Evolutionary conservation across 2,329 filamentous ascomycete species (phyloP), one percentile per base, ranked within the genome.

Genomic region (Neocatenulostroma microsporum): DNA sequence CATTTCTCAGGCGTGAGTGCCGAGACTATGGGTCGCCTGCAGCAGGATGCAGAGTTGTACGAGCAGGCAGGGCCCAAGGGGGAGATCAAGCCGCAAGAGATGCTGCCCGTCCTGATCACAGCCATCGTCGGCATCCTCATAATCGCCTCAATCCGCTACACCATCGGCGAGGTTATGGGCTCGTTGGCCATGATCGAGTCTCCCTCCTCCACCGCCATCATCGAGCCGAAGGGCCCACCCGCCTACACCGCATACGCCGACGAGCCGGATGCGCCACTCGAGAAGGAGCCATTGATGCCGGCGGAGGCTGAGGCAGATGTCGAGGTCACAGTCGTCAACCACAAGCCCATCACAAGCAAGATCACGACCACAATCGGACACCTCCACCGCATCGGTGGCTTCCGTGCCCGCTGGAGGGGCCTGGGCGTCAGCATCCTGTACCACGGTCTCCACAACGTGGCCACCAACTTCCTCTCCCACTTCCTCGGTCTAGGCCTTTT

Each of bases 131-230:
- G 70, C 56, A 37, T 67, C 52, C 28, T 73, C 51, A 41, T 62
- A 40, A 40, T 67, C 28, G 55, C 54, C 43, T 57, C 65, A 33
- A 47, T 61, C 41, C 46, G 49, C 30, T 83, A 82, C 61, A 76
- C 73, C 29, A 72, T 78, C 46, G 71, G 71, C 38, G 60, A 70
- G 39, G 65, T 84, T 37, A 63, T 82, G 29, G 68, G 73, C 2
- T 75, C 74, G 5, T 69, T 84, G 27, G 69, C 76, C 43, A 76
- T 78, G 62, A 67, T 84, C 49, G 80, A 84, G 58, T 72, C 72
- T 30, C 68, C 73, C 24, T 63, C 69, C 46, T 69, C 69, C 18
- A 69, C 68, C 34, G 69, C 66, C 42, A 62, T 66, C 45, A 53
- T 68, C 46, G 53, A 58, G 42, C 59, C 62, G 18, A 55, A 50